Conservation (phyloP, 208 protist species). For the Herpetomonas samuelpessoai region DNA sequence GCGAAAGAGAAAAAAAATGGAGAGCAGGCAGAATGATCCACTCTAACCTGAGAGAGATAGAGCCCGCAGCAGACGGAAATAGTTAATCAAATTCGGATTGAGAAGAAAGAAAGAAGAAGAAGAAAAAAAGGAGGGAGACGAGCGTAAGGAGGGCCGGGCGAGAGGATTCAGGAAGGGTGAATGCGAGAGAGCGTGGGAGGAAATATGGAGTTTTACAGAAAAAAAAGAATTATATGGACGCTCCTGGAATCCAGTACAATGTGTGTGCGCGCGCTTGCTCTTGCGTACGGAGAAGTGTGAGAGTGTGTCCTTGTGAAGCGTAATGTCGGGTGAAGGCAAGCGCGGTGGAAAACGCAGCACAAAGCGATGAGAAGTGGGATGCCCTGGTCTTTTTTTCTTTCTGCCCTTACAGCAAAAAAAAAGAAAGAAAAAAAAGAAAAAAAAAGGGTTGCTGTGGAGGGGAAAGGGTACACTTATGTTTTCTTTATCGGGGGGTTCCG, state of each 20-base stretch:
- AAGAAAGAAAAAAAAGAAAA: conserved; percentile 8
- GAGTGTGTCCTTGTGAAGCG: too few species aligned
- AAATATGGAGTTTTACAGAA: too few species aligned
- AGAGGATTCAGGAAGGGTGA: too few species aligned
- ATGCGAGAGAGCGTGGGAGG: too few species aligned
- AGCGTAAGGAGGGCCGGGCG: too few species aligned
- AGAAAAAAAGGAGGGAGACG: too few species aligned
- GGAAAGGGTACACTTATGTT: not conserved
- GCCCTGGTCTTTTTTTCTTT: not conserved
- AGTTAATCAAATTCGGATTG: not conserved
- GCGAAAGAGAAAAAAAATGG: not conserved
- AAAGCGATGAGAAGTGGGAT: conserved; percentile 3
- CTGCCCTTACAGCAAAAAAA: not conserved
- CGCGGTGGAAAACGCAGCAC: conserved; percentile 9
- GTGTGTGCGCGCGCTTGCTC: too few species aligned
- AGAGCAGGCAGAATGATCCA: conserved; percentile 3
- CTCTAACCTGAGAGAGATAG: not conserved
- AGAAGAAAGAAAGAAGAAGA: not conserved
- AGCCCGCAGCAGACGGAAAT: not conserved
- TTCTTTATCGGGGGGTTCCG: too few species aligned
- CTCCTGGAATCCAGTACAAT: too few species aligned
- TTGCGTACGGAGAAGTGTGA: too few species aligned
- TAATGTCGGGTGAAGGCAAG: too few species aligned
- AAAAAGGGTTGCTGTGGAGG: not conserved
- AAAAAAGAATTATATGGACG: too few species aligned